Evolutionary conservation across 495 filamentous ascomycete species (phyloP).

Genomic region (Penicillium lagena): DNA sequence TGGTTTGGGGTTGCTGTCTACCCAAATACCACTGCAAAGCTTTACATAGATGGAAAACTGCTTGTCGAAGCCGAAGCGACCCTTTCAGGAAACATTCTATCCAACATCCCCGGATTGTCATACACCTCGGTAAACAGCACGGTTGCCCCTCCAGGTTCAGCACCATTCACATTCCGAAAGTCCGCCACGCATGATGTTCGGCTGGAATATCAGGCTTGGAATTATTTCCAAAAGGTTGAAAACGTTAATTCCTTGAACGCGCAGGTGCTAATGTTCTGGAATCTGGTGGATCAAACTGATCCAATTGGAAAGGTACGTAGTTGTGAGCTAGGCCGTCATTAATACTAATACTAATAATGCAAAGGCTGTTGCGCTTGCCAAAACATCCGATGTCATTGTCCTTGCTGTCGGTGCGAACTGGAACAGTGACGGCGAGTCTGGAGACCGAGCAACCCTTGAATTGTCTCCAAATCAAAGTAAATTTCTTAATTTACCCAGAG

Average conservation of each 20-base stretch:
- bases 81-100: conserved; percentile 9
- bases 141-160: conserved; percentile 23
- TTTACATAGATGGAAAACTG: conserved; percentile 26
- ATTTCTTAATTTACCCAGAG: background rate
- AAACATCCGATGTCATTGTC: conserved; percentile 30
- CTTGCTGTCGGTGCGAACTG: conserved; percentile 35
- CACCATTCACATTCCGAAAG: conserved; percentile 27
- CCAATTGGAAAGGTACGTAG: conserved; percentile 13
- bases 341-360: background rate
- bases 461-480: conserved; percentile 8
- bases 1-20: conserved; percentile 28
- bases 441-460: conserved; percentile 32
- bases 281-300: conserved; percentile 29
- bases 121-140: conserved; percentile 24
- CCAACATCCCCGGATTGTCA: conserved; percentile 22
- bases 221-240: conserved; percentile 30
- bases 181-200: conserved; percentile 26
- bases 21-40: conserved; percentile 27
- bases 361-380: conserved; percentile 27
- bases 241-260: conserved; percentile 38
- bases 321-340: no score
- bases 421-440: conserved; percentile 39
- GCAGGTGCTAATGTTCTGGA: conserved; percentile 39
- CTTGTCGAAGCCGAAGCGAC: background rate
- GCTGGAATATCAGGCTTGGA: conserved; percentile 40